Base-by-base conservation (phyloP, 805 yeast genomes). In the Teunomyces tritomae region DNA sequence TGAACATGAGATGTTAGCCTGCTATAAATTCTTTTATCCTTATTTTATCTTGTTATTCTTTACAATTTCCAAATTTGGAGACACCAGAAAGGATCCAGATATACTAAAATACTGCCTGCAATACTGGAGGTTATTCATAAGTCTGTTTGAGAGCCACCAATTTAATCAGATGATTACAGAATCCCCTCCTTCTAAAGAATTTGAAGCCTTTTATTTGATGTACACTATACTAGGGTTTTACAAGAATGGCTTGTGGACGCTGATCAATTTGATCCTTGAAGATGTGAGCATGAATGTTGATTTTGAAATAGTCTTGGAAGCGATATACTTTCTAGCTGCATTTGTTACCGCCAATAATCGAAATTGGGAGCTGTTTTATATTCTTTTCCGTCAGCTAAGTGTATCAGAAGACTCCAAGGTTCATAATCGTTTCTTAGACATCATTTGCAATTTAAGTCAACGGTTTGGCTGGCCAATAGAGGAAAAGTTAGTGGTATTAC, bases 381-480 rank as follows among this genome's bases (percentile, higher is more conserved):
- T 51, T 0, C 44, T 65, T 2, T 62, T 64, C 42, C 52, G 48
- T 16, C 44, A 52, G 16, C 14, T 57, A 20, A 50, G 50, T 13
- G 43, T 40, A 2, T 49, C 53, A 2, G 52, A 36, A 1, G 52
- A 47, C 5, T 59, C 69, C 7, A 34, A 46, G 5, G 49, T 58
- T 13, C 62, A 60, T 46, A 58, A 58, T 35, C 50, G 56, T 13
- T 67, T 65, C 48, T 44, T 69, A 2, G 70, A 71, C 33, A 55
- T 61, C 3, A 58, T 68, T 17, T 60, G 58, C 5, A 46, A 57
- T 1, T 48, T 67, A 13, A 58, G 57, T 41, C 60, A 63, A 36
- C 52, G 59, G 14, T 52, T 55, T 2, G 54, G 49, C 4, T 70
- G 73, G 73, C 62, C 63, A 5, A 36, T 67, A 2, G 71, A 68